Evolutionary conservation across 129 eudicot species (phyloP).

Genomic region (Artemisia argyi): DNA sequence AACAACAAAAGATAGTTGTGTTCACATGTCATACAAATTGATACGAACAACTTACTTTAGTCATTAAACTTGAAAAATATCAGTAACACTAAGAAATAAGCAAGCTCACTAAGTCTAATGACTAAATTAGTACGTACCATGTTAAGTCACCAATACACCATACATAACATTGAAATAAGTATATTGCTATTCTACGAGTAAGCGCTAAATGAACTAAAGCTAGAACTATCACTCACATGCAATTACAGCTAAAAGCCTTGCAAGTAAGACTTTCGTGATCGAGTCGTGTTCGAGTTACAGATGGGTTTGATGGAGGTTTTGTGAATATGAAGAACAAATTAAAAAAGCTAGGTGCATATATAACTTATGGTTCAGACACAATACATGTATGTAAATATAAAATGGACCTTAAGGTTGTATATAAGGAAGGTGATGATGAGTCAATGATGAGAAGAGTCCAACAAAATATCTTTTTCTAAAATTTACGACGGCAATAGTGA

Average conservation of each 20-base stretch:
- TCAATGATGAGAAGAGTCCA: not conserved
- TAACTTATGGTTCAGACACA: not conserved
- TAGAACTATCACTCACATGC: conserved; percentile 2
- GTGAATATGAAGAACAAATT: not conserved
- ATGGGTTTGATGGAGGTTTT: too few species aligned
- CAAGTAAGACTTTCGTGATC: not conserved
- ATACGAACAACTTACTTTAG: too few species aligned
- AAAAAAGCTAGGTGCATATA: not conserved
- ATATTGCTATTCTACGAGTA: too few species aligned
- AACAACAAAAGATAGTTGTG: too few species aligned
- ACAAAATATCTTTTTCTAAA: not conserved
- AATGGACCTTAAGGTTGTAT: not conserved
- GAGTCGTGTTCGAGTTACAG: too few species aligned
- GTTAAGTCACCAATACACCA: too few species aligned
- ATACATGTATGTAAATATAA: not conserved
- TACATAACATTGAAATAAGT: too few species aligned
- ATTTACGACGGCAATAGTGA: conserved; percentile 1
- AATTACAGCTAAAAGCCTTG: not conserved
- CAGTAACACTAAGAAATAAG: too few species aligned
- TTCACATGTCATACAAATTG: too few species aligned
- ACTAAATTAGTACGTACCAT: too few species aligned
- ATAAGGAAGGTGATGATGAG: not conserved
- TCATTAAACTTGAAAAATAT: too few species aligned
- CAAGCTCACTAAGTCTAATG: too few species aligned
- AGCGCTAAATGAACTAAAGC: not conserved